Evolutionary conservation across 495 filamentous ascomycete species (phyloP).

Genomic region (Penicillium cosmopolitanum): DNA sequence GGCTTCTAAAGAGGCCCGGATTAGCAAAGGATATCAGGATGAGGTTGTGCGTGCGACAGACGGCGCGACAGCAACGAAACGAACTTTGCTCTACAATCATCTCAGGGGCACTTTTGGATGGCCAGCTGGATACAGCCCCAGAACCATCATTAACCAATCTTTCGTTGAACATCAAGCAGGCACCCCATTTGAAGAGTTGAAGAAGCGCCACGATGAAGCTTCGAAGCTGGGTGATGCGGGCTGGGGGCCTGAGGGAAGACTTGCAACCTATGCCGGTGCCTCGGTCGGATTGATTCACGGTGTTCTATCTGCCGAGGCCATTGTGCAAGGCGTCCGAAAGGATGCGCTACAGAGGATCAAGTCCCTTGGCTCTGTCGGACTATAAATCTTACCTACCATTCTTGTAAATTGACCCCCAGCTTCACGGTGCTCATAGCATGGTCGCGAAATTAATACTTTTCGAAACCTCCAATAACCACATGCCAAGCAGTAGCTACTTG

Average conservation of each 20-base stretch:
- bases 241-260: constrained; percentile 64
- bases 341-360: constrained; percentile 19
- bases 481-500: no score
- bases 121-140: constrained; percentile 65
- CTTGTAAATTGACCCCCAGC: no score
- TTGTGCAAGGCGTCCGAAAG: constrained; percentile 34
- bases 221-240: constrained; percentile 56
- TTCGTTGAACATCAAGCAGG: constrained; percentile 62
- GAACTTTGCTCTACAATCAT: constrained; percentile 72
- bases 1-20: constrained; percentile 64
- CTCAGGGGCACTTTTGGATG: constrained; percentile 70
- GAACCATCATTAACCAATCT: constrained; percentile 65
- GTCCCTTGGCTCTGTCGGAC: background rate
- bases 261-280: constrained; percentile 72
- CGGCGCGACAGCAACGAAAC: constrained; percentile 64
- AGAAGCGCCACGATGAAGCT: constrained; percentile 60
- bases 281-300: constrained; percentile 54
- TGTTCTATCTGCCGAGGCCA: constrained; percentile 44
- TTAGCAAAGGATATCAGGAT: constrained; percentile 61
- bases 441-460: no score
- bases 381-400: background rate
- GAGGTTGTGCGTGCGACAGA: constrained; percentile 63
- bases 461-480: no score
- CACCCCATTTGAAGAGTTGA: constrained; percentile 59
- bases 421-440: no score